A percentile compares a stretch with the other conserved stretches of the same genome.
Evolutionary conservation across 2,329 filamentous ascomycete species (phyloP).

Genomic region (Thelonectria blattea): DNA sequence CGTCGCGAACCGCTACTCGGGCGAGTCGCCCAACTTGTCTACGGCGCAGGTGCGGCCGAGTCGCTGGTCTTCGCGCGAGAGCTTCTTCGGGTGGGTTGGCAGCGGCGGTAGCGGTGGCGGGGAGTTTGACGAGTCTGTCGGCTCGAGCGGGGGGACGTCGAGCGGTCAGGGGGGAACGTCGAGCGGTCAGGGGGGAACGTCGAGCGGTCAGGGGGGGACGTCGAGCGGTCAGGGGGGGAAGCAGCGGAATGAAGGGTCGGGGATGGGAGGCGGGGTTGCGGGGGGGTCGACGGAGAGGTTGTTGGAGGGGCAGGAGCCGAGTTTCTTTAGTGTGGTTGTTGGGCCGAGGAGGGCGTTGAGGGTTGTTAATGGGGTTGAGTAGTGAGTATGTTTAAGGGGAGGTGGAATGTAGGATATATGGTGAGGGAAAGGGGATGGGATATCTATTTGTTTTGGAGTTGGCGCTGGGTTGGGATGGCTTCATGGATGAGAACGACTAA

Average conservation of each 20-base stretch:
- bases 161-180: conserved; percentile 31
- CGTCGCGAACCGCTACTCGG: conserved; percentile 63
- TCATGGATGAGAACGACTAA: background rate
- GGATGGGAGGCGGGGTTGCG: conserved; percentile 33
- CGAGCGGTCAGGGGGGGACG: conserved; percentile 21
- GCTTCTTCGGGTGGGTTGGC: conserved; percentile 43
- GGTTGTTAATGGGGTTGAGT: conserved; percentile 65
- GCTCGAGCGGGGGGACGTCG: conserved; percentile 30
- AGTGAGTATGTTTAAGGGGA: background rate
- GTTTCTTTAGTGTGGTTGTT: conserved; percentile 72
- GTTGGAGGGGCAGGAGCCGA: conserved; percentile 68
- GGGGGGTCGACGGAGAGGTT: conserved; percentile 57
- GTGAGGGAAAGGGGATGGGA: background rate
- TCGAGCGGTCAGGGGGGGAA: conserved; percentile 7
- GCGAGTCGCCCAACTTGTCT: conserved; percentile 40
- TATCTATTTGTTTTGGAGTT: conserved; percentile 1
- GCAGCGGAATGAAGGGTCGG: conserved; percentile 35
- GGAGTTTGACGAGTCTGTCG: conserved; percentile 26
- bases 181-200: too few species aligned
- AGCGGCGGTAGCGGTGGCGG: conserved; percentile 19
- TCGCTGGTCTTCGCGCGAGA: conserved; percentile 30
- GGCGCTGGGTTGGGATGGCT: background rate
- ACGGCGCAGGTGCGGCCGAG: conserved; percentile 12
- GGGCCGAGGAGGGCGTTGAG: conserved; percentile 71
- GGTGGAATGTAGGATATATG: background rate